These are phyloP conservation scores for Rickenella mellea DNA, from an alignment of 768 basidiomycete genomes.

Conservation along the genomic window DNA sequence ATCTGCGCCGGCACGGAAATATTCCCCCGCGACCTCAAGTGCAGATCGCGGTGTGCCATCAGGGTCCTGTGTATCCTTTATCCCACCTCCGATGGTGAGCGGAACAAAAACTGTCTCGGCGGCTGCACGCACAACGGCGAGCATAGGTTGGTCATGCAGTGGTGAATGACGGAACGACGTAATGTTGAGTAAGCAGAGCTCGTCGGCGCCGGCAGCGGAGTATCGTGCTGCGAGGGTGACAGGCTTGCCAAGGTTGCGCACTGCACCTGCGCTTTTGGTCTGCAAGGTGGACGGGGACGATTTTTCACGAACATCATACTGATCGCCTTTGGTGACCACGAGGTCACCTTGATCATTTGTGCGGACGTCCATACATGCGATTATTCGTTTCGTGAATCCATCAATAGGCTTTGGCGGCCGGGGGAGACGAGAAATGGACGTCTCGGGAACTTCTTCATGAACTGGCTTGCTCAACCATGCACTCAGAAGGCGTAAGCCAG, in stretches of 20 bases:
- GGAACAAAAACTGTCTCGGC: slow-evolving; percentile 91
- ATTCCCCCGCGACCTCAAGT: slow-evolving; percentile 89
- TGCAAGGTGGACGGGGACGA: slow-evolving; percentile 15
- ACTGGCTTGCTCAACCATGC: slow-evolving; percentile 63
- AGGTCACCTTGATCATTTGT: slow-evolving; percentile 94
- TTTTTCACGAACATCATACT: slow-evolving; percentile 95
- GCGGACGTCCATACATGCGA: slow-evolving; percentile 96
- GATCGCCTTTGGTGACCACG: slow-evolving; percentile 98
- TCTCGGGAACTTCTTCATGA: slow-evolving; percentile 14
- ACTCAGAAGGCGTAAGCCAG: slow-evolving; percentile 73
- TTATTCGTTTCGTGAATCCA: slow-evolving; percentile 84
- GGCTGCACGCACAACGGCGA: slow-evolving; percentile 85
- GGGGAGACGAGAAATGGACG: slow-evolving; percentile 24
- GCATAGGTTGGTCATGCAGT: slow-evolving; percentile 94
- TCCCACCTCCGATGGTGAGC: slow-evolving; percentile 97
- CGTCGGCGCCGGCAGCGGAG: slow-evolving; percentile 85
- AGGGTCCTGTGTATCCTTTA: slow-evolving; percentile 92
- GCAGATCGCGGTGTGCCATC: slow-evolving; percentile 84
- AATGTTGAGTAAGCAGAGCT: slow-evolving; percentile 96
- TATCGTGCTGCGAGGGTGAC: slow-evolving; percentile 85
- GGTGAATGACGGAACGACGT: slow-evolving; percentile 98
- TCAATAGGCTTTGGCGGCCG: slow-evolving; percentile 38
- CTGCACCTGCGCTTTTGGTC: slow-evolving; percentile 54
- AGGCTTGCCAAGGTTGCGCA: slow-evolving; percentile 96
- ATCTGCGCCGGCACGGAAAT: slow-evolving; percentile 96